Conservation (phyloP, 108 stramenopile species). For the Phaeodactylum tricornutum region DNA sequence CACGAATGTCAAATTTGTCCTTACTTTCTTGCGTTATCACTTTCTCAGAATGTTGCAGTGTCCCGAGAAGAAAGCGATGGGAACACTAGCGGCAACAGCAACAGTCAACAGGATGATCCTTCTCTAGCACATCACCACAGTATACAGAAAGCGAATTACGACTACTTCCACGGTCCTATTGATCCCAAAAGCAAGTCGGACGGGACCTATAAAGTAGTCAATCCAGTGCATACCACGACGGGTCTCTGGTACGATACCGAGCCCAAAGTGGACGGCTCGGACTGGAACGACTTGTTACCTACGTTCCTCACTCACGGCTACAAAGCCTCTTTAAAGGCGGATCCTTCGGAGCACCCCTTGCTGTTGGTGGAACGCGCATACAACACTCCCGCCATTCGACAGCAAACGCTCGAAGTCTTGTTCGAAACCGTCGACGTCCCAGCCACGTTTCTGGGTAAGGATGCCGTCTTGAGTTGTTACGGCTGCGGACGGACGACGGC, state of each 20-base stretch:
- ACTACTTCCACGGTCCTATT: conserved; percentile 37
- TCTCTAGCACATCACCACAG: background rate
- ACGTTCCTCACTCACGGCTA: conserved; percentile 40
- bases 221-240: conserved; percentile 68
- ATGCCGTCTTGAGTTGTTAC: conserved; percentile 76
- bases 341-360: conserved; percentile 39
- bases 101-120: background rate
- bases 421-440: conserved; percentile 76
- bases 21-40: background rate
- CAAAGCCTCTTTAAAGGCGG: conserved; percentile 16
- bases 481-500: conserved; percentile 74
- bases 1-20: background rate
- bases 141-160: conserved; percentile 33
- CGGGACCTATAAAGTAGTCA: conserved; percentile 46
- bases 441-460: conserved; percentile 80
- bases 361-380: conserved; percentile 68
- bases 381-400: conserved; percentile 72
- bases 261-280: conserved; percentile 11
- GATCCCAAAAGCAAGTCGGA: conserved; percentile 16
- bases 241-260: conserved; percentile 40
- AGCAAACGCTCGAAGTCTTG: conserved; percentile 54
- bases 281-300: conserved; percentile 39
- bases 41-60: conserved; percentile 30
- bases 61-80: conserved; percentile 17
- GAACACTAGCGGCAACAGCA: background rate